These are phyloP conservation scores for Cercospora nicotianae DNA, from an alignment of 2,329 filamentous ascomycete species.

Conservation along the genomic window DNA sequence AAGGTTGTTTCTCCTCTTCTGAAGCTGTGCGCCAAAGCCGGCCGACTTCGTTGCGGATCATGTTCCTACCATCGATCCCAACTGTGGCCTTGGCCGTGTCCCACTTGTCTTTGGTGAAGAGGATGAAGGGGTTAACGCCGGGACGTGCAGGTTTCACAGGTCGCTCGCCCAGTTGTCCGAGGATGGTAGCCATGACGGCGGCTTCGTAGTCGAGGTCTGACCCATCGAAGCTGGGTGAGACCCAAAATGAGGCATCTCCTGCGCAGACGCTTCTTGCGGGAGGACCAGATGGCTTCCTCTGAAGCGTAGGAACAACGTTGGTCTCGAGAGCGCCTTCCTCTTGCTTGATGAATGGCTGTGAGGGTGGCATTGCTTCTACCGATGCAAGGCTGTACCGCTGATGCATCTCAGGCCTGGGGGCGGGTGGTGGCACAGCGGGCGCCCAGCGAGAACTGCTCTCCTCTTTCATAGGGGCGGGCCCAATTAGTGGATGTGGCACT, in stretches of 20 bases:
- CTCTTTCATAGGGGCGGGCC: constrained; percentile 52
- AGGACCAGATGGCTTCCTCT: constrained; percentile 25
- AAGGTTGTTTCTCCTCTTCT: constrained; percentile 71
- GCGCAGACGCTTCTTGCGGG: constrained; percentile 37
- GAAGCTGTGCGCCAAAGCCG: constrained; percentile 84
- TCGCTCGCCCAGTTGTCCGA: constrained; percentile 68
- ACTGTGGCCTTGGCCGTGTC: constrained; percentile 59
- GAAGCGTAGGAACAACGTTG: constrained; percentile 6
- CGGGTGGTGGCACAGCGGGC: neutral
- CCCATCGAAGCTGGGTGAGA: constrained; percentile 30
- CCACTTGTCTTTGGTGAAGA: constrained; percentile 80
- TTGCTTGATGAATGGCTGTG: constrained; percentile 31
- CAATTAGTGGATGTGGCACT: constrained; percentile 72
- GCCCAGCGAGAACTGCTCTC: constrained; percentile 30
- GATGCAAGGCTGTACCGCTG: constrained; percentile 1
- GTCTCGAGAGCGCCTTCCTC: constrained; percentile 21
- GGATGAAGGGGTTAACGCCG: constrained; percentile 79
- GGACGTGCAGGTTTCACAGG: constrained; percentile 71
- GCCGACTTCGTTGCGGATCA: constrained; percentile 81
- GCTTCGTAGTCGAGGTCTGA: constrained; percentile 56
- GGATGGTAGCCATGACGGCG: constrained; percentile 58
- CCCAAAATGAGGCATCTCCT: constrained; percentile 38
- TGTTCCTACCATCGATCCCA: constrained; percentile 65
- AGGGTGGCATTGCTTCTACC: neutral
- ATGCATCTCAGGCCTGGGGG: neutral